These are phyloP conservation scores for Diddensiella santjacobensis DNA, from an alignment of 805 yeast genomes.

Conservation along the genomic window DNA sequence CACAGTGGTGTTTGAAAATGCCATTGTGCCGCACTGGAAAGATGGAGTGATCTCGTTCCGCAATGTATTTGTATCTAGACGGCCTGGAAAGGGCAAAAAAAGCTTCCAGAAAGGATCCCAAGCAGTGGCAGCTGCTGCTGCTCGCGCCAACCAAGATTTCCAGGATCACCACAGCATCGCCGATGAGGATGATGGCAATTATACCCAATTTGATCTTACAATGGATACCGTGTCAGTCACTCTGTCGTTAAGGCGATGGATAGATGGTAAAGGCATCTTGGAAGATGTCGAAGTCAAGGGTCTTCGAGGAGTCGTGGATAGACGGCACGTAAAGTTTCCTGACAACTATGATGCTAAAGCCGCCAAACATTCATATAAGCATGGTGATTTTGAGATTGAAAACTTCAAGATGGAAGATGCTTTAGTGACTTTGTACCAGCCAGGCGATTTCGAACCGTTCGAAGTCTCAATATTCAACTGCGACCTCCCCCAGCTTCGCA, in stretches of 20 bases:
- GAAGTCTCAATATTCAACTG: conserved; percentile 85
- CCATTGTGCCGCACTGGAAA: conserved; percentile 91
- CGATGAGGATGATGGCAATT: conserved; percentile 74
- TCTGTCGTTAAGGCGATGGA: conserved; percentile 78
- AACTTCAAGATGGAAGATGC: conserved; percentile 81
- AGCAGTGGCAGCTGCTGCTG: conserved; percentile 62
- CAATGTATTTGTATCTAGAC: conserved; percentile 77
- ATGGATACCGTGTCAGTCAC: conserved; percentile 81
- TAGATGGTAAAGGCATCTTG: conserved; percentile 83
- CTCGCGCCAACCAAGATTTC: conserved; percentile 24
- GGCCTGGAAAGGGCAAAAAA: conserved; percentile 56
- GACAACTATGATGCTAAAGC: conserved; percentile 79
- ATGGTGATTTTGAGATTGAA: conserved; percentile 93
- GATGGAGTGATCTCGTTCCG: conserved; percentile 80
- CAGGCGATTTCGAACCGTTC: conserved; percentile 73
- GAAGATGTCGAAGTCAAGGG: conserved; percentile 80
- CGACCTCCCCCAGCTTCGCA: conserved; percentile 72
- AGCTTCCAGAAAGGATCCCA: conserved; percentile 69
- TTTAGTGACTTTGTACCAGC: conserved; percentile 76
- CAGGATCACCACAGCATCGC: conserved; percentile 22
- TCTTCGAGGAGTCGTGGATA: conserved; percentile 85
- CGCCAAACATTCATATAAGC: conserved; percentile 65
- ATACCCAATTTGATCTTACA: conserved; percentile 90
- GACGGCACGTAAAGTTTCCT: conserved; percentile 82
- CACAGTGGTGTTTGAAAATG: conserved; percentile 84